These are phyloP conservation scores for Podospora appendiculata DNA, from an alignment of 495 filamentous ascomycete species.

Conservation along the genomic window DNA sequence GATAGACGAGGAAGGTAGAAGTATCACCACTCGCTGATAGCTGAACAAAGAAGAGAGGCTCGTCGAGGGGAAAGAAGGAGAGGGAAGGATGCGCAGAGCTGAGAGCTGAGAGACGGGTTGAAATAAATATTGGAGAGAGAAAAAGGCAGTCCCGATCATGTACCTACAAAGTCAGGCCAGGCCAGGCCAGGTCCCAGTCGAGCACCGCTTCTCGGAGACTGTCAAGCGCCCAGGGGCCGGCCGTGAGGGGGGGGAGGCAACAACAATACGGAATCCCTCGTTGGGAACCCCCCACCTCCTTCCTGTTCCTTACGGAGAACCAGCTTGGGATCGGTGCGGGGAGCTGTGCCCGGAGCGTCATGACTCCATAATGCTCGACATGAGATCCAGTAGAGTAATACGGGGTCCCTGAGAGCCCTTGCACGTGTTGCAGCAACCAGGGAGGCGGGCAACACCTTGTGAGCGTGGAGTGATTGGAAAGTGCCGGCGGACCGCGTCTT, in stretches of 20 bases:
- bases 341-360: conserved; percentile 1
- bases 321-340: conserved; percentile 11
- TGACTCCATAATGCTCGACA: too few relatives aligned
- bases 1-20: background rate
- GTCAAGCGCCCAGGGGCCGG: background rate
- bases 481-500: too few relatives aligned
- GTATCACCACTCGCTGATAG: background rate
- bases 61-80: conserved; percentile 2
- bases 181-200: conserved; percentile 7
- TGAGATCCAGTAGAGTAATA: too few relatives aligned
- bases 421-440: too few relatives aligned
- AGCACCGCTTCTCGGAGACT: conserved; percentile 19
- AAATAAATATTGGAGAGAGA: too few relatives aligned
- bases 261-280: background rate
- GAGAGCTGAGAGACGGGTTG: too few relatives aligned
- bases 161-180: conserved; percentile 11
- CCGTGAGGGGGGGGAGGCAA: background rate
- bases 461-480: too few relatives aligned
- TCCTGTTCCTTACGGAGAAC: background rate
- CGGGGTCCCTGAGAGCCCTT: too few relatives aligned
- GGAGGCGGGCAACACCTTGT: too few relatives aligned
- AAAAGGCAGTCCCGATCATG: background rate
- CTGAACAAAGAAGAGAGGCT: conserved; percentile 2
- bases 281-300: background rate
- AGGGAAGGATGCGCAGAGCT: background rate